Base-by-base conservation (phyloP, 305 asterid genomes). In the Fraxinus nigra region DNA sequence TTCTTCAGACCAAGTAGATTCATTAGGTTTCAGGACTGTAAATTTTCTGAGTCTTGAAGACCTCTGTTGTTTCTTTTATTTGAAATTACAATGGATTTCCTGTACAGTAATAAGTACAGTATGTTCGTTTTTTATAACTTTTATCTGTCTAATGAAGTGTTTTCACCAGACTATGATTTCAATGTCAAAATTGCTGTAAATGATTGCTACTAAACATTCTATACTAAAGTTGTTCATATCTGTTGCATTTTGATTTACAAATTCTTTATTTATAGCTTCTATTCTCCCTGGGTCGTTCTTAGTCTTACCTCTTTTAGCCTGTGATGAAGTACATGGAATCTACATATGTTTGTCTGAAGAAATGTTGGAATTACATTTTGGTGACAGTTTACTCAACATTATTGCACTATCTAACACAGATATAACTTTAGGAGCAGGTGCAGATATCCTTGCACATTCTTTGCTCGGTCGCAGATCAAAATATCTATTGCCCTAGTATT, bases 51-150 rank as follows among this genome's bases (percentile, higher is more conserved):
- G 72, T 78, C 83, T 65, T 28, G 73, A 34, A 18, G 74, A 67
- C 81, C 72, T 72, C 26, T 13, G 35, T 69, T 69, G 75, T 69
- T 69, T 69, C 75, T 13, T 28, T 69, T 69, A 69, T 32, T 69
- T 14, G 75, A 69, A 30, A 28, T 69, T 69, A 30, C 11, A 10
- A 69, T 0, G 75, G 40, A 69, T 69, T 69, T 69, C 38, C 75
- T 85, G 80, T 82, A 82, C 76, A 72, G 78, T 79, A 22, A 46
- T 81, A 37, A 79, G 86, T 85, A 82, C 84, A 82, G 88, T 75
- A 61, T 70, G 80, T 63, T 74, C 16, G 56, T 40, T 40, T 69
- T 82, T 75, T 59, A 63, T 69, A 48, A 48, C 51, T 14, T 75
- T 69, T 3, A 38, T 72, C 18, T 30, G 35, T 14, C 24, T 30